Evolutionary conservation across 2,329 filamentous ascomycete species (phyloP).

Genomic region (Reticulascus tulasneorum): DNA sequence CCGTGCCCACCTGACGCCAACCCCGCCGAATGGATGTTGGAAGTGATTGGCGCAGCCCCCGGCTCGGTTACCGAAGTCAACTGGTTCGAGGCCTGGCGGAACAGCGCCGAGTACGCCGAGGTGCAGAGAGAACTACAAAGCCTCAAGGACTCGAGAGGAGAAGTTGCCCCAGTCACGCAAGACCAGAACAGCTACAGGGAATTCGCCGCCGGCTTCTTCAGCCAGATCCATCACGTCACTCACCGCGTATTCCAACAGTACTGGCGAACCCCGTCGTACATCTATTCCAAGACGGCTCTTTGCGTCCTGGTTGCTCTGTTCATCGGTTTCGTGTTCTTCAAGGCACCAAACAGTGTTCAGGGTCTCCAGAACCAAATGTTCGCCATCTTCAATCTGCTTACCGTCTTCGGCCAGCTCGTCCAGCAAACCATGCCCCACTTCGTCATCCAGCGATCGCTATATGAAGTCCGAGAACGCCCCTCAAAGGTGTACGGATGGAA

Average conservation of each 20-base stretch:
- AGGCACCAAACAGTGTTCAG: slow-evolving; percentile 66
- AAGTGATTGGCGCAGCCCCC: slow-evolving; percentile 59
- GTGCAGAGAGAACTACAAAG: slow-evolving; percentile 56
- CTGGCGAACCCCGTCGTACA: slow-evolving; percentile 86
- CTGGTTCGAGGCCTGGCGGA: slow-evolving; percentile 61
- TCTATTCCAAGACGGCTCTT: slow-evolving; percentile 75
- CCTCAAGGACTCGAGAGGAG: slow-evolving; percentile 47
- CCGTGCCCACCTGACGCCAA: slow-evolving; percentile 66
- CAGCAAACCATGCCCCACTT: slow-evolving; percentile 86
- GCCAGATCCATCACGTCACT: slow-evolving; percentile 65
- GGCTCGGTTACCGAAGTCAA: slow-evolving; percentile 60
- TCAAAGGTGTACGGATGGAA: slow-evolving; percentile 84
- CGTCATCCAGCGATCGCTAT: slow-evolving; percentile 74
- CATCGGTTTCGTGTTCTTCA: slow-evolving; percentile 78
- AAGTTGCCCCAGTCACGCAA: slow-evolving; percentile 21
- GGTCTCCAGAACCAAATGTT: slow-evolving; percentile 87
- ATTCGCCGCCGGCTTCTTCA: slow-evolving; percentile 71
- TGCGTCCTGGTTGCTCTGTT: slow-evolving; percentile 66
- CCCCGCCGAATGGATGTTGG: slow-evolving; percentile 77
- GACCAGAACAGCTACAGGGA: slow-evolving; percentile 57
- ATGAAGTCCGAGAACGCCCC: slow-evolving; percentile 80
- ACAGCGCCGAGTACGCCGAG: slow-evolving; percentile 49
- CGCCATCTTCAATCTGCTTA: slow-evolving; percentile 77
- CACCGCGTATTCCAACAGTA: slow-evolving; percentile 83
- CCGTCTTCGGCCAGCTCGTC: slow-evolving; percentile 74